Conservation (phyloP, 2,329 filamentous ascomycete genomes). For the Aureobasidium sp. region DNA sequence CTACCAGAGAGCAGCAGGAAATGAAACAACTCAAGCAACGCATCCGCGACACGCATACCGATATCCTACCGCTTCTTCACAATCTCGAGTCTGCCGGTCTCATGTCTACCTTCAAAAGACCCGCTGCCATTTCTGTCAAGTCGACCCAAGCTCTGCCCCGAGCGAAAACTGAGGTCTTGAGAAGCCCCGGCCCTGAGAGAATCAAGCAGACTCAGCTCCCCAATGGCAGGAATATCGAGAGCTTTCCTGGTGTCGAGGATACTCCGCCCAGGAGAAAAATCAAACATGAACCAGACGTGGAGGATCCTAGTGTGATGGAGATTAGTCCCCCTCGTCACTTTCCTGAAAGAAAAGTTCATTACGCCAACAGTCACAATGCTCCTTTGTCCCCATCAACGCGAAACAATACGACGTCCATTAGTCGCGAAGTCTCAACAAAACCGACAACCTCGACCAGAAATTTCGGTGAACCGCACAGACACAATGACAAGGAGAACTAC, state of each 20-base stretch:
- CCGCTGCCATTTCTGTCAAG: conserved; percentile 19
- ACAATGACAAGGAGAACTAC: conserved; percentile 9
- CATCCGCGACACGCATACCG: conserved; percentile 11
- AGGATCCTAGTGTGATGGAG: conserved; percentile 13
- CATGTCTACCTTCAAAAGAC: neutral
- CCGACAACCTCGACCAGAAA: neutral
- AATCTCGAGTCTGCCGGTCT: neutral
- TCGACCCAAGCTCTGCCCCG: conserved; percentile 24
- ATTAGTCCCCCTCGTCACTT: conserved; percentile 7
- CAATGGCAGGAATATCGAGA: neutral
- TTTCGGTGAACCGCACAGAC: neutral
- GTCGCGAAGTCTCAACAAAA: neutral
- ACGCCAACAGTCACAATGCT: neutral
- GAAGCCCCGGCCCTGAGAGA: conserved; percentile 24
- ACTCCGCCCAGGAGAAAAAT: conserved; percentile 14
- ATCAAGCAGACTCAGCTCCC: conserved; percentile 28
- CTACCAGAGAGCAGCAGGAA: conserved; percentile 8
- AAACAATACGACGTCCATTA: neutral
- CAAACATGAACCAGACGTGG: conserved; percentile 2
- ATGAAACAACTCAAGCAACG: conserved; percentile 15
- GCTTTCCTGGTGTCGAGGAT: conserved; percentile 19
- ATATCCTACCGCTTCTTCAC: conserved; percentile 13
- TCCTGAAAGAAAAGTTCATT: neutral
- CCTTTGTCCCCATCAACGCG: neutral
- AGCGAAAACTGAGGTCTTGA: neutral